Conservation (phyloP, 768 basidiomycete species). For the Lepiota brunneoincarnata region DNA sequence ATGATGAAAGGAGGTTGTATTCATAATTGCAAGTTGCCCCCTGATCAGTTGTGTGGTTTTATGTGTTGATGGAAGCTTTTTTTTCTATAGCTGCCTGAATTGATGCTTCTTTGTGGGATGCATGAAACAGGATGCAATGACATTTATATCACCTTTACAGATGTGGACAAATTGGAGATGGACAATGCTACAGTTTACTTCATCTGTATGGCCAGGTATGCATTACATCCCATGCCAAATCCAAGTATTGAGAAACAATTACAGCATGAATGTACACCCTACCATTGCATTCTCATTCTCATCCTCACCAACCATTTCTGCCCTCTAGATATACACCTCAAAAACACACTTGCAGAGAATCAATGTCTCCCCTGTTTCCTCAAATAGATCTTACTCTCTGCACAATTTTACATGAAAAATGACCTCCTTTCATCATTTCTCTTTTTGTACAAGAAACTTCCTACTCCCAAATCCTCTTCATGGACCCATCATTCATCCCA, state of each 20-base stretch:
- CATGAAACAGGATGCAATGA: constrained; percentile 79
- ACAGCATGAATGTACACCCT: constrained; percentile 63
- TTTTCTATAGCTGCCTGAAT: constrained; percentile 64
- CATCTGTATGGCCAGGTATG: constrained; percentile 65
- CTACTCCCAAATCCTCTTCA: constrained; percentile 81
- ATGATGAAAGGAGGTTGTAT: constrained; percentile 65
- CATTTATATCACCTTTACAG: constrained; percentile 75
- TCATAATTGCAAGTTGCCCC: constrained; percentile 7
- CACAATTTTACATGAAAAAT: constrained; percentile 73
- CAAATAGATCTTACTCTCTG: constrained; percentile 75
- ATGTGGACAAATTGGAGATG: constrained; percentile 78
- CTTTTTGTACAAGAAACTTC: constrained; percentile 81
- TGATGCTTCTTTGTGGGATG: constrained; percentile 80
- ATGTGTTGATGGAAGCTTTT: constrained; percentile 2
- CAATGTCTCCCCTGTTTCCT: constrained; percentile 79
- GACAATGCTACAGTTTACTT: constrained; percentile 79
- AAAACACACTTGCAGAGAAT: constrained; percentile 63
- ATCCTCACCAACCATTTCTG: background rate
- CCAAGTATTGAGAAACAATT: constrained; percentile 66
- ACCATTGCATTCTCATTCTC: background rate
- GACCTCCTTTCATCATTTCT: constrained; percentile 71
- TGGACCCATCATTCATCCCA: constrained; percentile 66
- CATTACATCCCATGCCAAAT: constrained; percentile 62
- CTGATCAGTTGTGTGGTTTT: background rate
- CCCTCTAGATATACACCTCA: constrained; percentile 58